Percentiles rank a stretch among this genome's conserved stretches.
phyloP scores from a whole-genome alignment of 495 filamentous ascomycete species.

The Gamarada debralockiae region DNA sequence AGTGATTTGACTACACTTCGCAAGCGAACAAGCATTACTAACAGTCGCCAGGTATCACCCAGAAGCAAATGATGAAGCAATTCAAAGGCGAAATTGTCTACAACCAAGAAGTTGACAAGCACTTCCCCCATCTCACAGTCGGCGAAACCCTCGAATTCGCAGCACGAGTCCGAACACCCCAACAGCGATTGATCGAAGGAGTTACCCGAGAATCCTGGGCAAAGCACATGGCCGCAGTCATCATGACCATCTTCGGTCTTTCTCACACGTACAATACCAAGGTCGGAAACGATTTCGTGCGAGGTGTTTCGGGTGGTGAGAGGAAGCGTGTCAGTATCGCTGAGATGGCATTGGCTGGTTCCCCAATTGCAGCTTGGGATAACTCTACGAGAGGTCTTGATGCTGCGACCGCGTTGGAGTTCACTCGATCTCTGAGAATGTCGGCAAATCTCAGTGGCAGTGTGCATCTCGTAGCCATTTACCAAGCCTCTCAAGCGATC shows the following conservation, averaged over 20 bases:
- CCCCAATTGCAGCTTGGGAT: conserved; percentile 53
- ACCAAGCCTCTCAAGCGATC: conserved; percentile 28
- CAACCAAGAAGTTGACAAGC: conserved; percentile 71
- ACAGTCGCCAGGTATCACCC: conserved; percentile 33
- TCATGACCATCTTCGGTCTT: conserved; percentile 70
- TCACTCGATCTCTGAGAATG: conserved; percentile 41
- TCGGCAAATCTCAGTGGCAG: conserved; percentile 45
- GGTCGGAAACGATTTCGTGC: conserved; percentile 80
- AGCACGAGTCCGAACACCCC: conserved; percentile 58
- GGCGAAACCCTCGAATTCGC: conserved; percentile 75
- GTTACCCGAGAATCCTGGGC: conserved; percentile 60
- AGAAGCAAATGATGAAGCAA: conserved; percentile 56
- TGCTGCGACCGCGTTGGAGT: conserved; percentile 45
- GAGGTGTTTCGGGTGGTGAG: conserved; percentile 64
- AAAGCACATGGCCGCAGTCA: conserved; percentile 62
- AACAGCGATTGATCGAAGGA: conserved; percentile 46
- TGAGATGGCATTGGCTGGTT: conserved; percentile 45
- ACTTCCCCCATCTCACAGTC: conserved; percentile 77
- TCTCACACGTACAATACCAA: conserved; percentile 60
- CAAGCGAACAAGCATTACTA: no score
- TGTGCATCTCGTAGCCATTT: conserved; percentile 50
- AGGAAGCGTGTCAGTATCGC: conserved; percentile 54
- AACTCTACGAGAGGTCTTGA: conserved; percentile 52
- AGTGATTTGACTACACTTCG: background rate
- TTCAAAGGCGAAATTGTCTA: conserved; percentile 78